Evolutionary conservation across 2,329 filamentous ascomycete species (phyloP).

Genomic region (Neopestalotiopsis rosae): DNA sequence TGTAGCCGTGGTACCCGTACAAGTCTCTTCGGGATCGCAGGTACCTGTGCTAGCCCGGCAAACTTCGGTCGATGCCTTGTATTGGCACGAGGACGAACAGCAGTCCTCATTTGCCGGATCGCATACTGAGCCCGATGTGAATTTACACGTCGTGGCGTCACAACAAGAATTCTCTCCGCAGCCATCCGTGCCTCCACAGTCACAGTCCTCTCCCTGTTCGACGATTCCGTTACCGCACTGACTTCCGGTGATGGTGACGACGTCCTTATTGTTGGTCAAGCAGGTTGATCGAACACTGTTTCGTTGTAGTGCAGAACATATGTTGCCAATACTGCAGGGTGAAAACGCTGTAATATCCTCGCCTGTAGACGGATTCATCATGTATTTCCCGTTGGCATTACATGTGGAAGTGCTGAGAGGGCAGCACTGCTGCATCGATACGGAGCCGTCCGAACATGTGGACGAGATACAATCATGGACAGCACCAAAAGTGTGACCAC

Average conservation of each 20-base stretch:
- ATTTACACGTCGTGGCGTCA: conserved; percentile 84
- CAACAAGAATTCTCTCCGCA: conserved; percentile 85
- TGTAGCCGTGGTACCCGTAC: conserved; percentile 71
- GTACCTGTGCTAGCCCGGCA: conserved; percentile 80
- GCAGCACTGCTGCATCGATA: conserved; percentile 70
- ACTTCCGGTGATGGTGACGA: conserved; percentile 80
- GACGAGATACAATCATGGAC: conserved; percentile 84
- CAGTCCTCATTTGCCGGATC: conserved; percentile 84
- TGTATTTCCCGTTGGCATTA: conserved; percentile 77
- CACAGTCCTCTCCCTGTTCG: conserved; percentile 91
- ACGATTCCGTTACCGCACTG: conserved; percentile 98
- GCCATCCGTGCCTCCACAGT: conserved; percentile 79
- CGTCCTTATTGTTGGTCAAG: conserved; percentile 82
- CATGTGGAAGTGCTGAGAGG: conserved; percentile 73
- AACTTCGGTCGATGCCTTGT: conserved; percentile 70
- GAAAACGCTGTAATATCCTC: conserved; percentile 80
- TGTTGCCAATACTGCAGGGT: conserved; percentile 87
- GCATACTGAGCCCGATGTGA: conserved; percentile 76
- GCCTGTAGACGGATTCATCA: conserved; percentile 94
- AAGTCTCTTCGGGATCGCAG: conserved; percentile 87
- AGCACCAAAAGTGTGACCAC: conserved; percentile 92
- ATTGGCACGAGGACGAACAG: conserved; percentile 71
- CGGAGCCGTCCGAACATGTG: conserved; percentile 69
- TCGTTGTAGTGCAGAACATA: conserved; percentile 83
- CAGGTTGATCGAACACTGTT: conserved; percentile 79